These are phyloP conservation scores for Alternaria gansuensis DNA, from an alignment of 2,329 filamentous ascomycete species.

Conservation along the genomic window DNA sequence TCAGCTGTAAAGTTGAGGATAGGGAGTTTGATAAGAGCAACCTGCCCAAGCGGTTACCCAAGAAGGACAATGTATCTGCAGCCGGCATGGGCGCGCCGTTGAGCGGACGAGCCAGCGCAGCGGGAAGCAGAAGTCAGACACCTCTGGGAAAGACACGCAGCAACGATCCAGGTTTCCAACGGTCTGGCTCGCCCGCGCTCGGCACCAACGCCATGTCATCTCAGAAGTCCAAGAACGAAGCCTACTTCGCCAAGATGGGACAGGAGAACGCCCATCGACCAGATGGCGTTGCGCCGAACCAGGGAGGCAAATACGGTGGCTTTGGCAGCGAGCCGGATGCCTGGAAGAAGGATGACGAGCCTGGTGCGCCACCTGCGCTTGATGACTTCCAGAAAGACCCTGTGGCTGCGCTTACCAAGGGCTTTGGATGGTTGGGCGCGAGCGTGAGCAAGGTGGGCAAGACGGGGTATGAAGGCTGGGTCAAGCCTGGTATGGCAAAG, in stretches of 20 bases:
- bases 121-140: constrained; percentile 51
- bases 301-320: constrained; percentile 90
- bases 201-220: constrained; percentile 50
- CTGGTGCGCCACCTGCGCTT: constrained; percentile 69
- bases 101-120: constrained; percentile 49
- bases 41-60: constrained; percentile 62
- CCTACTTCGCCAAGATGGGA: constrained; percentile 88
- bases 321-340: constrained; percentile 81
- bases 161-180: constrained; percentile 42
- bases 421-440: constrained; percentile 91
- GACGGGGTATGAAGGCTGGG: constrained; percentile 87
- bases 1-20: constrained; percentile 87
- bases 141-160: constrained; percentile 50
- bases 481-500: constrained; percentile 91
- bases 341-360: constrained; percentile 53
- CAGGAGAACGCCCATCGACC: constrained; percentile 80
- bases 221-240: constrained; percentile 75
- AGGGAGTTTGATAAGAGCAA: constrained; percentile 79
- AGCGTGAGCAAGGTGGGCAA: constrained; percentile 91
- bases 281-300: constrained; percentile 79
- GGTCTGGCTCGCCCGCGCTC: constrained; percentile 51
- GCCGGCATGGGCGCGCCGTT: constrained; percentile 39
- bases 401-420: constrained; percentile 84
- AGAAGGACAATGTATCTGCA: constrained; percentile 42
- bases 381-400: constrained; percentile 93